Base-by-base conservation (phyloP, 2,329 filamentous ascomycete species). In the Phialophora expanda region DNA sequence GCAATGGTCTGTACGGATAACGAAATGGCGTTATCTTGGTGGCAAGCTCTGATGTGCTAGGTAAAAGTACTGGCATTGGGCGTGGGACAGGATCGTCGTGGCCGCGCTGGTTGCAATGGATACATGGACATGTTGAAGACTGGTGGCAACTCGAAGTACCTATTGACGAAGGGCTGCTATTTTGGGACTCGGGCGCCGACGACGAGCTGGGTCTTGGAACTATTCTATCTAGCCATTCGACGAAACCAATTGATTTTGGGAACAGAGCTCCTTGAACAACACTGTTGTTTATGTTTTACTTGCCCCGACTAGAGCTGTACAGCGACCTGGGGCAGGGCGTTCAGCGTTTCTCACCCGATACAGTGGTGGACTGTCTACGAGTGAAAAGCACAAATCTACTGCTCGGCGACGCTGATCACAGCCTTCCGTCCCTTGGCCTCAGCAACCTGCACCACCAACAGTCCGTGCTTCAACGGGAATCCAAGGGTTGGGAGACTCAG, bases 371-470 rank as follows among this genome's bases (percentile, higher is more conserved):
- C 38, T 44, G 38, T 8, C n/a, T 9, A 3, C 17, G 6, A 44
- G 17, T 44, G 38, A 44, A 20, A n/a, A n/a, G 17, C 38, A 2
- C 38, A 41, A 8, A 41, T 41, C 17, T 41, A 41, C 38, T n/a
- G 38, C 17, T 0, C 14, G 38, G 54, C 57, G 26, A 65, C 34
- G 20, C 58, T 60, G 22, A 68, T 9, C 53, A 65, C 66, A 3
- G 63, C 58, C 56, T 68, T 68, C 12, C 57, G 30, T 4, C 67
- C 65, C 48, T 56, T 58, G 2, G 61, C 61, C 44, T 76, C 60
- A 34, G 76, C 75, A n/a, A 71, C 61, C 69, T 71, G 71, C 62
- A 80, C 73, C 6, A 77, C 72, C 56, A 76, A 73, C n/a, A n/a
- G n/a, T n/a, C n/a, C n/a, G n/a, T n/a, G n/a, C n/a, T n/a, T n/a